Conservation (phyloP, 169 alveolate genomes). For the Neospora caninum region DNA sequence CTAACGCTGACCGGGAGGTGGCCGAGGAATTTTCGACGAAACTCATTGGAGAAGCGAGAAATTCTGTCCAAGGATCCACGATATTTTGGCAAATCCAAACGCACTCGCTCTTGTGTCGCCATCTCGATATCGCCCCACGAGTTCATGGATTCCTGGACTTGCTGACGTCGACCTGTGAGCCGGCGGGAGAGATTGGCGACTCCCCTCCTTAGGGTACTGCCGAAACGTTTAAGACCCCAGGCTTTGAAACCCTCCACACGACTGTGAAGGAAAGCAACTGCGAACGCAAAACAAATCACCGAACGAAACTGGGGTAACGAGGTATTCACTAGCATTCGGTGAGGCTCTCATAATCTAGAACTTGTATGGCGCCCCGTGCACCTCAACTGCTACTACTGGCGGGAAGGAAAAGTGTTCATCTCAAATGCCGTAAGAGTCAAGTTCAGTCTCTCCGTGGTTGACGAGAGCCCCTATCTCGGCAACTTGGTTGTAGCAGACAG, state of each 20-base stretch:
- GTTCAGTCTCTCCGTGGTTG: too few species aligned
- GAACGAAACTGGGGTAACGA: too few species aligned
- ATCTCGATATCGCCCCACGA: not conserved
- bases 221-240: not conserved
- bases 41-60: not conserved
- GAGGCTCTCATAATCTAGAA: too few species aligned
- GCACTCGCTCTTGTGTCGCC: not conserved
- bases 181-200: not conserved
- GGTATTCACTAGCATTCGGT: too few species aligned
- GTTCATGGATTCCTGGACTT: not conserved
- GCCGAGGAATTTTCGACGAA: not conserved
- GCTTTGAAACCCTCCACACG: not conserved
- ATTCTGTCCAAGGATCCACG: constrained; percentile 7
- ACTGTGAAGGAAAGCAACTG: constrained; percentile 33
- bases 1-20: constrained; percentile 23
- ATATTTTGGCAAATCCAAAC: not conserved
- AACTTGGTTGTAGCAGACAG: too few species aligned
- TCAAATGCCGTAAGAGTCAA: too few species aligned
- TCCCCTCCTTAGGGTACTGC: not conserved
- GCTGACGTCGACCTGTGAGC: not conserved
- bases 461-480: too few species aligned
- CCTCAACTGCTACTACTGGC: too few species aligned
- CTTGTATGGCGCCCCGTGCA: too few species aligned
- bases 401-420: too few species aligned
- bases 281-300: not conserved